Evolutionary conservation across 2,329 filamentous ascomycete species (phyloP), one percentile per base, ranked within the genome.

Genomic region (Clonostachys sp.): DNA sequence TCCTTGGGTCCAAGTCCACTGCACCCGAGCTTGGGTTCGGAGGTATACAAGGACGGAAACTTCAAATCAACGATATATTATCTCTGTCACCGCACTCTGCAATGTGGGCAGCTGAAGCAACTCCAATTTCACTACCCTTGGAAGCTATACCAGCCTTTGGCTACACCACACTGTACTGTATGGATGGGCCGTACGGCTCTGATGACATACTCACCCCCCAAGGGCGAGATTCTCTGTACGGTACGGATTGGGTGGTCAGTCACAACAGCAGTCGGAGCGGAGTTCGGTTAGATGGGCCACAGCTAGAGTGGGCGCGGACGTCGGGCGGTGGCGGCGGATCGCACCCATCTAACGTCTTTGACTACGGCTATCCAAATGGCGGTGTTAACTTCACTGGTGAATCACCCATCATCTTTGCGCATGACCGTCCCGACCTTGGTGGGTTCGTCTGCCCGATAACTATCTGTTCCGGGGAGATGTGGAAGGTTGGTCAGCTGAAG

Each of bases 281-380:
- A 1, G 78, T 86, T 24, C 72, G 82, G 7, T 67, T 86, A 0
- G 61, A 81, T 2, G 82, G 82, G 0, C 80, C 81, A 0, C 71
- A 73, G 1, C 78, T 79, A 0, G 71, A 75, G 51, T 86, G 78
- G 75, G 77, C 80, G 13, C 67, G 83, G 7, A 59, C 71, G 34
- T 74, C 80, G 52, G 83, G 82, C 12, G 83, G 81, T 0, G 81
- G 83, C 50, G 83, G 80, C 8, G 83, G 83, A 12, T 72, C 77
- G 1, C 83, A 86, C 58, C 83, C 83, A 0, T 75, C 70, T 34
- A 83, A 84, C 39, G 51, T 49, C 6, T 43, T 57, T 5, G 56
- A 54, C n/a, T 44, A 34, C 17, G 42, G 17, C 30, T 24, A 44
- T 20, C 20, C 41, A 30, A 75, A 77, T 1, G 80, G 80, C 0